Conservation (phyloP, 495 filamentous ascomycete genomes). For the Penicillium soppii region DNA sequence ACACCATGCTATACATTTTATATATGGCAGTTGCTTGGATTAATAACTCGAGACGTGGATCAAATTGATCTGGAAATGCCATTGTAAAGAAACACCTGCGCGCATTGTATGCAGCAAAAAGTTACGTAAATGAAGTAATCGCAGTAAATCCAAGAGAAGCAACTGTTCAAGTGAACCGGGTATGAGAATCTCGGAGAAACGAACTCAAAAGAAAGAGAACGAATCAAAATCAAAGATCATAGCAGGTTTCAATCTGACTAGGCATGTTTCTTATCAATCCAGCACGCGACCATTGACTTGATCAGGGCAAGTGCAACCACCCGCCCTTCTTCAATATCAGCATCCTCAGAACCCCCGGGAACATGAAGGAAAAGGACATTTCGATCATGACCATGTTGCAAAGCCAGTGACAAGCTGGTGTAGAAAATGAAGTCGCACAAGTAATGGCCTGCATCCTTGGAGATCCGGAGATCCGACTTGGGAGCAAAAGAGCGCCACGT, state of each 20-base stretch:
- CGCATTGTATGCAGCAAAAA: no score
- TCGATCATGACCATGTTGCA: slow-evolving; percentile 46
- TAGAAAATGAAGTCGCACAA: slow-evolving; percentile 89
- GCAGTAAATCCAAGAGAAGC: no score
- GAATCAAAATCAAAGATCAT: no score
- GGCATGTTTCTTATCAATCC: slow-evolving; percentile 29
- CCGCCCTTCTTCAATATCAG: slow-evolving; percentile 56
- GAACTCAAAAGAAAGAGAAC: no score
- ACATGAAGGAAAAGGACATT: slow-evolving; percentile 80
- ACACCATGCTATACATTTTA: no score
- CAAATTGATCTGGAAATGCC: no score
- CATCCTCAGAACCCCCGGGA: slow-evolving; percentile 57
- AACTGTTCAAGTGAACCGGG: no score
- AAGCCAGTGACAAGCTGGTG: slow-evolving; percentile 61
- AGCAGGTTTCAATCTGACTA: slow-evolving; percentile 1
- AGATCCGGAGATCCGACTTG: slow-evolving; percentile 59
- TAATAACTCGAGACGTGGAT: no score
- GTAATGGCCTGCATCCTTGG: slow-evolving; percentile 76
- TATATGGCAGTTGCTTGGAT: no score
- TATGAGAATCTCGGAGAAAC: no score
- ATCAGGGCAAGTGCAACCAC: slow-evolving; percentile 69
- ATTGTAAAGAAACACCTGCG: no score
- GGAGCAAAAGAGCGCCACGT: slow-evolving; percentile 33
- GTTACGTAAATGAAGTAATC: no score
- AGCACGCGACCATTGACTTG: slow-evolving; percentile 59